Evolutionary conservation across 108 stramenopile genomes (phyloP).

Genomic region (Epipyxis sp.): DNA sequence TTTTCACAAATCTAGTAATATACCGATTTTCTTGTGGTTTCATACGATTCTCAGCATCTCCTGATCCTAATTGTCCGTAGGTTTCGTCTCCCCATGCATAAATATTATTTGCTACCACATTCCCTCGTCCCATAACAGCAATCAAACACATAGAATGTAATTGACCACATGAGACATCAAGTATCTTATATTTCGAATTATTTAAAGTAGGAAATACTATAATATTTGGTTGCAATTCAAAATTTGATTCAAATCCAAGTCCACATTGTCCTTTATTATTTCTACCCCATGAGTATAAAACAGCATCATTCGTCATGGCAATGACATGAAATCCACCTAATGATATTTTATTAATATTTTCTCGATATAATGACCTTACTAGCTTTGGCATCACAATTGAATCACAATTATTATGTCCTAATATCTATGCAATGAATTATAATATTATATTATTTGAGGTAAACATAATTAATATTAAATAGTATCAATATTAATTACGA

Average conservation of each 20-base stretch:
- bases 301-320: background rate
- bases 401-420: background rate
- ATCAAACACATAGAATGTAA: background rate
- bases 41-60: background rate
- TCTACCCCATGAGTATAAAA: background rate
- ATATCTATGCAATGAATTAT: too few species aligned
- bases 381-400: background rate
- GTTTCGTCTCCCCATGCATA: background rate
- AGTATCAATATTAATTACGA: too few species aligned
- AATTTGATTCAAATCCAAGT: background rate
- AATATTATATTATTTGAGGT: too few species aligned
- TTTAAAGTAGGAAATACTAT: background rate
- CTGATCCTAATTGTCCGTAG: background rate
- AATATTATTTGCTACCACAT: background rate
- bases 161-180: background rate
- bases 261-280: conserved; percentile 8
- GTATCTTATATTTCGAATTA: background rate
- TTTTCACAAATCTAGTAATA: background rate
- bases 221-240: background rate
- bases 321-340: background rate
- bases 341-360: background rate
- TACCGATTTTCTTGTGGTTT: background rate
- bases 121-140: background rate
- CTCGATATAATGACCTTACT: background rate
- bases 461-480: too few species aligned